Evolutionary conservation across 1,139 yeast species (phyloP).

Genomic region (Geotrichum restrictum): DNA sequence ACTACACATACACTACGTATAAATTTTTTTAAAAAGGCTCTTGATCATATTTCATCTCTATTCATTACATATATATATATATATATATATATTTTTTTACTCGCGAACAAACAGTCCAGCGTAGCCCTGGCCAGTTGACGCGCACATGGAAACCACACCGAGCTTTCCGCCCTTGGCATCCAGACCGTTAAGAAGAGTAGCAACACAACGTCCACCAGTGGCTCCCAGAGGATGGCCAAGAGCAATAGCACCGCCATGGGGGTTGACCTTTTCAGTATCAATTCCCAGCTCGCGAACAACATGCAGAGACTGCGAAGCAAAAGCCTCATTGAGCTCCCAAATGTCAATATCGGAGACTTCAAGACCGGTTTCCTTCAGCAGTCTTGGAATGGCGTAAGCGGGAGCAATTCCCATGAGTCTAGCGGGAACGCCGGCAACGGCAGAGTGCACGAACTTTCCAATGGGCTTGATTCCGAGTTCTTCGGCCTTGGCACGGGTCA

Average conservation of each 20-base stretch:
- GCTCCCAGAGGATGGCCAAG: slow-evolving; percentile 47
- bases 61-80: background rate
- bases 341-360: slow-evolving; percentile 38
- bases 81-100: background rate
- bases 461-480: slow-evolving; percentile 40
- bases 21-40: background rate
- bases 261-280: slow-evolving; percentile 40
- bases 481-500: slow-evolving; percentile 42
- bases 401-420: slow-evolving; percentile 46
- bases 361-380: slow-evolving; percentile 35
- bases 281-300: slow-evolving; percentile 39
- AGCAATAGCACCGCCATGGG: slow-evolving; percentile 47
- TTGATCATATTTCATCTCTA: background rate
- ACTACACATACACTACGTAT: background rate
- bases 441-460: slow-evolving; percentile 44
- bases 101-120: slow-evolving; percentile 43
- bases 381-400: slow-evolving; percentile 41
- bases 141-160: slow-evolving; percentile 46
- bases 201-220: slow-evolving; percentile 42
- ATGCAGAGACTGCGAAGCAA: slow-evolving; percentile 44
- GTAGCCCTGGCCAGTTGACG: slow-evolving; percentile 46
- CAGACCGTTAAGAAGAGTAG: slow-evolving; percentile 42
- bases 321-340: slow-evolving; percentile 45
- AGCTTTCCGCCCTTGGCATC: slow-evolving; percentile 36
- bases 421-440: slow-evolving; percentile 43